Base-by-base conservation (phyloP, 2,329 filamentous ascomycete species). In the Davidsoniella australis region DNA sequence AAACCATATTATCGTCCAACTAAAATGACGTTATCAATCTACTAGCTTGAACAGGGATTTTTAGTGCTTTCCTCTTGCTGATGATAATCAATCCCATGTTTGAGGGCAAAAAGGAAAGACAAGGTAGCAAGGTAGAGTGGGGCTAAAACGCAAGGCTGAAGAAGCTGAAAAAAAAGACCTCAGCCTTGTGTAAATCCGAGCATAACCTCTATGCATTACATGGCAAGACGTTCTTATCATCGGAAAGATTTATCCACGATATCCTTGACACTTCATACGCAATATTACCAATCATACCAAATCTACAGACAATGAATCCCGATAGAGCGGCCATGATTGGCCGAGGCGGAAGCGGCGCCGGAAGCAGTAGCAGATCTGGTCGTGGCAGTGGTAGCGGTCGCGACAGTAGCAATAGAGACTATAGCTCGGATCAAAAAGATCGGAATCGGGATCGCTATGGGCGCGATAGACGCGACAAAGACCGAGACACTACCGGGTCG, bases 401-500 rank as follows among this genome's bases (percentile, higher is more conserved):
- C 10, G 24, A 48, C 23, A n/a, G 29, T 17, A 26, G 26, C 18
- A 18, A 20, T 16, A 12, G 37, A 23, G 43, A 16, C 16, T 14
- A 36, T 7, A 20, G 43, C 23, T 29, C 29, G 6, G 17, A 17
- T 20, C 26, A 12, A 23, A 41, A 12, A 18, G 47, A 48, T 40
- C 12, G 41, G 20, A 20, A 42, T 23, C 42, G 17, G 14, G 24
- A 45, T 36, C 36, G 50, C 16, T 29, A 46, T 38, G 33, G 41
- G n/a, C 44, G 44, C 23, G 38, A 49, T n/a, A 60, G 65, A 65
- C 55, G 69, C 72, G 20, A 57, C 59, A 61, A 60, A 51, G 59
- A 63, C 47, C 66, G 69, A 57, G 69, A 77, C 56, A 65, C 75
- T 53, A 73, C 70, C 29, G 70, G 69, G 40, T 74, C 76, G 5